These are phyloP conservation scores for Glycyrrhiza uralensis DNA, from an alignment of 306 rosid species.

Conservation along the genomic window DNA sequence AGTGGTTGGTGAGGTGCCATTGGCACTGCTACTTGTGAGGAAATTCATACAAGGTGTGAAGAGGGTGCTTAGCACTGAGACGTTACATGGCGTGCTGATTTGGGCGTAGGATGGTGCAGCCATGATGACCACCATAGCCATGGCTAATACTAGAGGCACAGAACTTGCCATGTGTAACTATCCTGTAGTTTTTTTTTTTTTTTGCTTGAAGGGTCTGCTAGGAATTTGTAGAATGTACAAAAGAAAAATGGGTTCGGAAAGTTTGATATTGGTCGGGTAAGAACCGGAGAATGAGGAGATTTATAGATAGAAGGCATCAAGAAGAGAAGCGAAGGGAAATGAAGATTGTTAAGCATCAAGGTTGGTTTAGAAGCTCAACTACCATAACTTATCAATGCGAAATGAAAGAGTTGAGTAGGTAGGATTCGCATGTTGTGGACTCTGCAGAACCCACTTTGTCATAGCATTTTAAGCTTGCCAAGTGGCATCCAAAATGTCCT, in stretches of 20 bases:
- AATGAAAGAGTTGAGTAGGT: conserved; percentile 29
- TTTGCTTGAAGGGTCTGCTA: neutral
- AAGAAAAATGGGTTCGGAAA: conserved; percentile 9
- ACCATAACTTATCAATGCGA: conserved; percentile 44
- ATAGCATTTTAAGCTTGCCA: conserved; percentile 9
- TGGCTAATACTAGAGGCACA: conserved; percentile 16
- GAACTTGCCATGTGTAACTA: conserved; percentile 29
- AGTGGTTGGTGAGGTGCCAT: conserved; percentile 56
- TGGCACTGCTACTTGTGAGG: conserved; percentile 54
- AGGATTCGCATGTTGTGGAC: conserved; percentile 26
- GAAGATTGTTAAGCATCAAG: conserved; percentile 22
- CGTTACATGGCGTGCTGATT: conserved; percentile 58
- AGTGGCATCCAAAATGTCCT: conserved; percentile 3
- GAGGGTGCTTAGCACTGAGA: conserved; percentile 42
- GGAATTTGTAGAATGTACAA: neutral
- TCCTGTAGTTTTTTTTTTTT: neutral
- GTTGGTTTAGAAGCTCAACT: conserved; percentile 81
- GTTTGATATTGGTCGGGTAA: conserved; percentile 19
- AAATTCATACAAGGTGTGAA: conserved; percentile 64
- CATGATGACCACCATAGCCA: conserved; percentile 29
- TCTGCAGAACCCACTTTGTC: conserved; percentile 15
- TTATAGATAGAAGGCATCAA: conserved; percentile 43
- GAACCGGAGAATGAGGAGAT: conserved; percentile 25
- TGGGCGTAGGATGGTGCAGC: conserved; percentile 42
- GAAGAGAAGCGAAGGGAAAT: conserved; percentile 9